A percentile compares a stretch with the other conserved stretches of the same genome.
phyloP scores from a whole-genome alignment of 352 stramenopile species.

The Pythium myriotylum region DNA sequence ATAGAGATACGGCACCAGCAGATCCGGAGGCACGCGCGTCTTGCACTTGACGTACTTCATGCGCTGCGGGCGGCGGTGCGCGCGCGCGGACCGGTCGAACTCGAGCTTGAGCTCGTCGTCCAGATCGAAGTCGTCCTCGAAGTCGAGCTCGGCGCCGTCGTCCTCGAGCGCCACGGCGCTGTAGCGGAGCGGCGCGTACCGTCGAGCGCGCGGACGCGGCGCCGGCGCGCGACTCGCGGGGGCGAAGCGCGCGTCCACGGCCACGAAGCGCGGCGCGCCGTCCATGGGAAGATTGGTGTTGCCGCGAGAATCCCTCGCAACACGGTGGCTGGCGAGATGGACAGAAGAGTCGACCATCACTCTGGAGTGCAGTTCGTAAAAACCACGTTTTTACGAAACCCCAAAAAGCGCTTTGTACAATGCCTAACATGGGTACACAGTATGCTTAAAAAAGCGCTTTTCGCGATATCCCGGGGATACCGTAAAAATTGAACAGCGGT shows the following conservation, averaged over 20 bases:
- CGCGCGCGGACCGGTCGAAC: constrained; percentile 13
- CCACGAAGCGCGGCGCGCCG: constrained; percentile 7
- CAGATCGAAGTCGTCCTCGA: constrained; percentile 19
- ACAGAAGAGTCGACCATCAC: constrained; percentile 22
- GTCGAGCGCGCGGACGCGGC: neutral
- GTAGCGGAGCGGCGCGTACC: neutral
- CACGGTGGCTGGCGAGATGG: constrained; percentile 14
- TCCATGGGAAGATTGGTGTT: constrained; percentile 6
- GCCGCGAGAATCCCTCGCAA: constrained; percentile 5
- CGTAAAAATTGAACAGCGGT: too few species aligned
- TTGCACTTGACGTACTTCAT: constrained; percentile 63
- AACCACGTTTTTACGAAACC: constrained; percentile 12
- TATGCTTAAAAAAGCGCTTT: constrained; percentile 13
- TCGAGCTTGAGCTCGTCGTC: constrained; percentile 27
- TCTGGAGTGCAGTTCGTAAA: constrained; percentile 2
- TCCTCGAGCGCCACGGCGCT: constrained; percentile 8
- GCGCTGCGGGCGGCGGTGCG: constrained; percentile 40
- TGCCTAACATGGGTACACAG: neutral
- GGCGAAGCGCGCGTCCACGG: constrained; percentile 11
- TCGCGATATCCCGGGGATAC: constrained; percentile 21
- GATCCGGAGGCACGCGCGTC: constrained; percentile 51
- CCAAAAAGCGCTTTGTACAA: constrained; percentile 1
- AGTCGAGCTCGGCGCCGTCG: neutral
- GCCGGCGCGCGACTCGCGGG: neutral
- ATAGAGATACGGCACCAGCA: constrained; percentile 65